A percentile compares a stretch with the other conserved stretches of the same genome.
phyloP scores from a whole-genome alignment of 2,329 filamentous ascomycete species.

The Bipolaris zeicola region DNA sequence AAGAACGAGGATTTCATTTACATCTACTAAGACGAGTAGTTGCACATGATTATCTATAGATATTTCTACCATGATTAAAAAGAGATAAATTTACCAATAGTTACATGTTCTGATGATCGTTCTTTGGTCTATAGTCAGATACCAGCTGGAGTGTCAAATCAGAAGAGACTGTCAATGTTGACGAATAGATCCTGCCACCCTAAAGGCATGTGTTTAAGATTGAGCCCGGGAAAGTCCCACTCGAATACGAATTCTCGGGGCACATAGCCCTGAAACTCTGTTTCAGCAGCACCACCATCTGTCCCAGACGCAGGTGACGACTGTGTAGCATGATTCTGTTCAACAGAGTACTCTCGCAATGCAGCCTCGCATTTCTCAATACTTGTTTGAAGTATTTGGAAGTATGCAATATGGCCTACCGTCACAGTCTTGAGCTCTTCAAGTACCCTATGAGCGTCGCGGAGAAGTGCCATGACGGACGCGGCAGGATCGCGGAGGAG shows the following conservation, averaged over 20 bases:
- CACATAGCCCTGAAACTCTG: conserved; percentile 60
- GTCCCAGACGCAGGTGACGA: conserved; percentile 4
- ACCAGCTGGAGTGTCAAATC: neutral
- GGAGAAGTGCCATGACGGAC: conserved; percentile 50
- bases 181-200: conserved; percentile 57
- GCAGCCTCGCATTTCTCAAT: conserved; percentile 58
- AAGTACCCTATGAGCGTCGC: conserved; percentile 53
- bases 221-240: conserved; percentile 63
- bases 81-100: neutral
- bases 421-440: conserved; percentile 52
- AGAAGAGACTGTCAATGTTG: conserved; percentile 49
- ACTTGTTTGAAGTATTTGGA: conserved; percentile 56
- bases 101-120: neutral
- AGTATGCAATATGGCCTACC: conserved; percentile 54
- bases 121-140: neutral
- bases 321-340: conserved; percentile 16
- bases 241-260: conserved; percentile 63
- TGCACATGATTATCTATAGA: neutral
- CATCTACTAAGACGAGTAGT: conserved; percentile 46
- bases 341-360: conserved; percentile 45
- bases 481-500: conserved; percentile 53
- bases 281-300: conserved; percentile 44
- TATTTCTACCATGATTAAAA: neutral
- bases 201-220: conserved; percentile 56
- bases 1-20: conserved; percentile 70